phyloP scores from a whole-genome alignment of 1,284 basidiomycete species.

The Trichosporon faecale region DNA sequence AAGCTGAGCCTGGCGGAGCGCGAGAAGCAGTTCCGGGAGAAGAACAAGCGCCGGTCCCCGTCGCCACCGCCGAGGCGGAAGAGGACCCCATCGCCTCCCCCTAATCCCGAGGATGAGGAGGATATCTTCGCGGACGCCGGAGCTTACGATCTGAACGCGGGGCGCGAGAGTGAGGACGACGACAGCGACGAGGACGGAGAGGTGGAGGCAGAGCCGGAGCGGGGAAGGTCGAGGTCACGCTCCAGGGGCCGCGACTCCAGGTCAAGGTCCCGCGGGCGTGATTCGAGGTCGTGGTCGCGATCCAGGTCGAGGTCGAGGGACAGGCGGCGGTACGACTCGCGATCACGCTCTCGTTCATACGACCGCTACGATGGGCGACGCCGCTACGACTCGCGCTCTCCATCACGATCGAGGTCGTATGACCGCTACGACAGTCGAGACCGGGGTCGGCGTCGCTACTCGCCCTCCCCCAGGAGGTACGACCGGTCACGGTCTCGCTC shows the following conservation, averaged over 20 bases:
- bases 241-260: conserved; percentile 12
- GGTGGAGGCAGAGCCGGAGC: conserved; percentile 14
- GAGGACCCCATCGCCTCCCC: conserved; percentile 12
- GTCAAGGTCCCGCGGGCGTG: conserved; percentile 10
- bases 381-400: background rate
- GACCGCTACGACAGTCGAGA: conserved; percentile 11
- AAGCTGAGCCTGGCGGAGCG: conserved; percentile 1
- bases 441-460: background rate
- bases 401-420: background rate
- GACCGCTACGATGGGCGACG: conserved; percentile 4
- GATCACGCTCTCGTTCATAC: conserved; percentile 14
- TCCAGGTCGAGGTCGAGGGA: conserved; percentile 16
- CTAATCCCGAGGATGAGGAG: conserved; percentile 49
- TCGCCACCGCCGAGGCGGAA: conserved; percentile 3
- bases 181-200: conserved; percentile 27
- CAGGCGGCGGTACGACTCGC: conserved; percentile 14
- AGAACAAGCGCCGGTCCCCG: conserved; percentile 14
- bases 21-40: conserved; percentile 5
- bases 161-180: conserved; percentile 32
- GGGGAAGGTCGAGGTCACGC: conserved; percentile 7
- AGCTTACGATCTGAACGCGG: conserved; percentile 68
- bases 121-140: conserved; percentile 80
- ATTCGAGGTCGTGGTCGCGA: conserved; percentile 18
- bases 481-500: background rate
- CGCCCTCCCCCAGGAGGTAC: background rate